Evolutionary conservation across 106 monocot genomes (phyloP).

Genomic region (Dendrobium catenatum): DNA sequence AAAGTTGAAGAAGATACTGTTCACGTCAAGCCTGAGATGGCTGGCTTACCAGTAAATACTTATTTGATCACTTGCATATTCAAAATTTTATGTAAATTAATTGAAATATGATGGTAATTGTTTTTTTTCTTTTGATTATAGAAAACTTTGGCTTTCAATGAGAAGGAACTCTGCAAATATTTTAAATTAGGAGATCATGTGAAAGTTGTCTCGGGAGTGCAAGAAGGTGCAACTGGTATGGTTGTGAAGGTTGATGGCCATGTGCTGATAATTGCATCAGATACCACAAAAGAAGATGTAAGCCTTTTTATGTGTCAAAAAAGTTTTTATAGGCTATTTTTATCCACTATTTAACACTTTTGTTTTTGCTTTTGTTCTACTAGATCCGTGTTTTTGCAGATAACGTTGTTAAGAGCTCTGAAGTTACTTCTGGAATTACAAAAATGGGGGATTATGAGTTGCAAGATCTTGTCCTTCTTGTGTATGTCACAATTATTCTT

Average conservation of each 20-base stretch:
- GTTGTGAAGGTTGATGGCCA: slow-evolving; percentile 96
- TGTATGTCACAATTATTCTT: slow-evolving; percentile 40
- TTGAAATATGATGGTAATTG: background rate
- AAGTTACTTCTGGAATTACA: slow-evolving; percentile 91
- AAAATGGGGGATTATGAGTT: slow-evolving; percentile 90
- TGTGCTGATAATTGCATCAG: slow-evolving; percentile 85
- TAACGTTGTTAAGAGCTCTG: slow-evolving; percentile 97
- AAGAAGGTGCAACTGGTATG: slow-evolving; percentile 97
- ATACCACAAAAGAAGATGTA: slow-evolving; percentile 95
- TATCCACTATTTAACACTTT: background rate
- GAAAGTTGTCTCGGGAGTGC: slow-evolving; percentile 93
- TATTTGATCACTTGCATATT: slow-evolving; percentile 3
- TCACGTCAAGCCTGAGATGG: slow-evolving; percentile 76
- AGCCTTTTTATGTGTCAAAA: slow-evolving; percentile 7
- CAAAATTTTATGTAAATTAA: background rate
- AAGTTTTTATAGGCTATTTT: background rate
- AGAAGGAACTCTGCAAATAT: slow-evolving; percentile 95
- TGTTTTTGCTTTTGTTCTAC: slow-evolving; percentile 1
- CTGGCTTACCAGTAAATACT: slow-evolving; percentile 61
- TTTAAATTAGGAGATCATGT: slow-evolving; percentile 99
- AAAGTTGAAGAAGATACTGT: slow-evolving; percentile 97
- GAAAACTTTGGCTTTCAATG: slow-evolving; percentile 89
- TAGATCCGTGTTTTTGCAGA: slow-evolving; percentile 98
- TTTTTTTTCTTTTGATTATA: slow-evolving; percentile 16
- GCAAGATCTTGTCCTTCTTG: slow-evolving; percentile 88